Conservation (phyloP, 306 rosid species). For the Quercus parvula region DNA sequence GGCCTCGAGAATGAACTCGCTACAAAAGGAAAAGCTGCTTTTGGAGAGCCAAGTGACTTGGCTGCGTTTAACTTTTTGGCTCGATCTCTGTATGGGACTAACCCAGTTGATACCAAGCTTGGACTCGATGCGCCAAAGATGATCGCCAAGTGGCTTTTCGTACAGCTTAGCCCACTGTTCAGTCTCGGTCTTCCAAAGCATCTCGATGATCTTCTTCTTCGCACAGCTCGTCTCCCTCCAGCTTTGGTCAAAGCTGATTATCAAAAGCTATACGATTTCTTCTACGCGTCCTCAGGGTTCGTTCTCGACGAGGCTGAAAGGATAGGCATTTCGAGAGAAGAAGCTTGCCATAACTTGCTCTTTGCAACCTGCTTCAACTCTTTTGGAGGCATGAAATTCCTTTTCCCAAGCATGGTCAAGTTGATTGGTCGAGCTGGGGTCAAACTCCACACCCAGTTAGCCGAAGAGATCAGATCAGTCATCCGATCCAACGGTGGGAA, state of each 20-base stretch:
- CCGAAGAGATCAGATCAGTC: conserved; percentile 61
- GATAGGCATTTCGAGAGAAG: conserved; percentile 67
- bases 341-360: conserved; percentile 81
- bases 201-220: conserved; percentile 56
- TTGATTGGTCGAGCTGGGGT: conserved; percentile 64
- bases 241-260: conserved; percentile 57
- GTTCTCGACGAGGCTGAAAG: conserved; percentile 70
- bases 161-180: conserved; percentile 59
- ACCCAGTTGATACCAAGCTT: conserved; percentile 52
- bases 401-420: conserved; percentile 61
- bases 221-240: conserved; percentile 59
- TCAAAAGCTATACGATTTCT: conserved; percentile 64
- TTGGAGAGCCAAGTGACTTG: conserved; percentile 52
- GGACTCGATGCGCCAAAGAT: conserved; percentile 64
- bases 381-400: conserved; percentile 69
- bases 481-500: conserved; percentile 56
- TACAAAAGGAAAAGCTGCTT: conserved; percentile 44
- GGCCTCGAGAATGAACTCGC: conserved; percentile 51
- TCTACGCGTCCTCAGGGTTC: conserved; percentile 45
- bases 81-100: conserved; percentile 39
- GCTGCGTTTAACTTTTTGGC: conserved; percentile 73
- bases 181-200: conserved; percentile 65
- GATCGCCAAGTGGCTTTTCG: conserved; percentile 54
- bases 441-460: conserved; percentile 52
- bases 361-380: conserved; percentile 91